Percentiles rank a stretch among this genome's conserved stretches.
These are phyloP conservation scores for Coemansia sp. DNA, from an alignment of 192 early-diverging fungal genomes.

Conservation along the genomic window DNA sequence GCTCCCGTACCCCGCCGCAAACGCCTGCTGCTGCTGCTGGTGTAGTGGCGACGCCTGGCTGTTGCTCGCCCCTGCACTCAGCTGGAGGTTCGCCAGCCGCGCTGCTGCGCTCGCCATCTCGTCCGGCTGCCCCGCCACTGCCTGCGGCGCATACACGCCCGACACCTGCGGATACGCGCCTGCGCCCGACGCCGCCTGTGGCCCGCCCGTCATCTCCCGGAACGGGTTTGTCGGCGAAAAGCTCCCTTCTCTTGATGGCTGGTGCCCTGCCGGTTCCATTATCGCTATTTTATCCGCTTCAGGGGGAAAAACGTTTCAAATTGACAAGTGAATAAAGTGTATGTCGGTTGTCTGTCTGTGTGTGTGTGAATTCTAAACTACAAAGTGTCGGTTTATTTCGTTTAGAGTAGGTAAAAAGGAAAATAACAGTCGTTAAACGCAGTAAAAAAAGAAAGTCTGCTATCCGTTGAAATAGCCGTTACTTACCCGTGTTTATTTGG, in stretches of 20 bases:
- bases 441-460: neutral
- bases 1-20: conserved; percentile 15
- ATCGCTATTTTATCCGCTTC: neutral
- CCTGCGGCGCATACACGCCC: neutral
- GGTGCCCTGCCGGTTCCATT: conserved; percentile 27
- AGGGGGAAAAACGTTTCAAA: neutral
- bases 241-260: conserved; percentile 11
- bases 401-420: neutral
- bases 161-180: conserved; percentile 7
- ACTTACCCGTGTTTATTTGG: neutral
- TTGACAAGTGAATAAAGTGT: too few relatives aligned
- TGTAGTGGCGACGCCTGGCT: conserved; percentile 3
- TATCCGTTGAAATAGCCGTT: neutral
- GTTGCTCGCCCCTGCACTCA: conserved; percentile 10
- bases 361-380: conserved; percentile 2
- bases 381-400: too few relatives aligned
- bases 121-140: neutral
- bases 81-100: conserved; percentile 47
- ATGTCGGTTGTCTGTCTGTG: neutral
- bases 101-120: conserved; percentile 29
- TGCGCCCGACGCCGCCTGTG: conserved; percentile 5
- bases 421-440: neutral
- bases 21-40: conserved; percentile 3
- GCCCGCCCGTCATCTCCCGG: conserved; percentile 23
- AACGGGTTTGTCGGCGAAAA: conserved; percentile 52